Evolutionary conservation across 2,329 filamentous ascomycete genomes (phyloP).

Genomic region (Davidsoniella virescens): DNA sequence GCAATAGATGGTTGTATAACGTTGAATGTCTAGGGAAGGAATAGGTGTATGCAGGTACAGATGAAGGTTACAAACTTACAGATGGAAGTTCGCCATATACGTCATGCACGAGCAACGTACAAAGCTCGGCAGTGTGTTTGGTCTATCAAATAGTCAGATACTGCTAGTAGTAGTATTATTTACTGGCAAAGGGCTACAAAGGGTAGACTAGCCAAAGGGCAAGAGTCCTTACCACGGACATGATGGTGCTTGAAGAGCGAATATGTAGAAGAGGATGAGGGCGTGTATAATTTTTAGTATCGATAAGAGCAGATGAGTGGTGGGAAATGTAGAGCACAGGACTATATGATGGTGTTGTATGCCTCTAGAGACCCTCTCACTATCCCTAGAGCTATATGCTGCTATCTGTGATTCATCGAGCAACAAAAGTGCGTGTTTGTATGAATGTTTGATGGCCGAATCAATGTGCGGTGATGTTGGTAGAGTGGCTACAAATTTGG

Average conservation of each 20-base stretch:
- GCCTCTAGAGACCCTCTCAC: constrained; percentile 62
- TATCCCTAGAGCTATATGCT: constrained; percentile 58
- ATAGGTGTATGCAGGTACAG: constrained; percentile 13
- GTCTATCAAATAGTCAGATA: constrained; percentile 26
- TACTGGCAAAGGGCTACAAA: neutral
- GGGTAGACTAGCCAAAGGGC: constrained; percentile 1
- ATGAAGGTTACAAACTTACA: constrained; percentile 37
- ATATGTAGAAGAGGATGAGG: constrained; percentile 3
- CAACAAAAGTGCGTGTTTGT: constrained; percentile 1
- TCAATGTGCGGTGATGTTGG: too few species aligned
- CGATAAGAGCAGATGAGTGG: neutral
- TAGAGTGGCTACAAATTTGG: too few species aligned
- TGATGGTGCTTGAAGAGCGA: constrained; percentile 13
- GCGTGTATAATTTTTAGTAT: constrained; percentile 30
- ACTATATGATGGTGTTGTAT: constrained; percentile 24
- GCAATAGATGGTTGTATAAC: neutral
- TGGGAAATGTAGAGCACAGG: neutral
- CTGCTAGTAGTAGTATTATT: neutral
- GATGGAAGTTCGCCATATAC: constrained; percentile 82
- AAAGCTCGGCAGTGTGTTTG: constrained; percentile 72
- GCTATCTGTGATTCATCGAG: constrained; percentile 53
- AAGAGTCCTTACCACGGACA: constrained; percentile 21
- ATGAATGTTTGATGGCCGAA: neutral
- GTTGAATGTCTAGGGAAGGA: neutral
- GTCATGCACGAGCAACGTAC: constrained; percentile 75